A percentile compares a stretch with the other conserved stretches of the same genome.
Conservation (phyloP, 225 moss, liverwort and hornwort species). For the Asterella californica region DNA sequence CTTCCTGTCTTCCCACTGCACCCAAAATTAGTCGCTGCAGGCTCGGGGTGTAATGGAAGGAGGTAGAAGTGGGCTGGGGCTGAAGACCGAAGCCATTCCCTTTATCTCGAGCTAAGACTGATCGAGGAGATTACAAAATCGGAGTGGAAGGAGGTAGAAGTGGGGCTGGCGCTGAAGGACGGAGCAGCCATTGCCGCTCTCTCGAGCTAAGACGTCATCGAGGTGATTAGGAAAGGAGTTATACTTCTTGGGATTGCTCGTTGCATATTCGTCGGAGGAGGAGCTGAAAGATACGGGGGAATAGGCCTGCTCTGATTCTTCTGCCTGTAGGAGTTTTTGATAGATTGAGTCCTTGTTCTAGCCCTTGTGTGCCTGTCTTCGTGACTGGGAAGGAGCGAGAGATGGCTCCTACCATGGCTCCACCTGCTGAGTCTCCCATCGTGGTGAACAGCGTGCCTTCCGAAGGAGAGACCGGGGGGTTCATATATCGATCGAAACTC, state of each 20-base stretch:
- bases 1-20: not conserved
- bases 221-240: not conserved
- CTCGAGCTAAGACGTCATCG: not conserved
- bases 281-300: not conserved
- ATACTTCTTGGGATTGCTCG: not conserved
- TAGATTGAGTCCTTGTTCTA: not conserved
- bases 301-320: not conserved
- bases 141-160: not conserved
- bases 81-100: not conserved
- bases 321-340: not conserved
- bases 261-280: not conserved
- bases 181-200: not conserved
- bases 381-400: not conserved
- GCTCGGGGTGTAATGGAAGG: not conserved
- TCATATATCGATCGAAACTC: slow-evolving; percentile 49
- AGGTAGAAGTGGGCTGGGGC: not conserved
- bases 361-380: too few relatives aligned
- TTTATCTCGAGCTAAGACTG: not conserved
- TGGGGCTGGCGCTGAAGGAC: not conserved
- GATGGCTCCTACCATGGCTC: slow-evolving; percentile 38
- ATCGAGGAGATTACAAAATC: not conserved
- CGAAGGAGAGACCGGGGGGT: slow-evolving; percentile 22
- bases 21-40: not conserved
- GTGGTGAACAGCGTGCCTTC: not conserved
- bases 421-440: not conserved